phyloP scores from a whole-genome alignment of 75 land plant species.

The Selaginella tamariscina region DNA sequence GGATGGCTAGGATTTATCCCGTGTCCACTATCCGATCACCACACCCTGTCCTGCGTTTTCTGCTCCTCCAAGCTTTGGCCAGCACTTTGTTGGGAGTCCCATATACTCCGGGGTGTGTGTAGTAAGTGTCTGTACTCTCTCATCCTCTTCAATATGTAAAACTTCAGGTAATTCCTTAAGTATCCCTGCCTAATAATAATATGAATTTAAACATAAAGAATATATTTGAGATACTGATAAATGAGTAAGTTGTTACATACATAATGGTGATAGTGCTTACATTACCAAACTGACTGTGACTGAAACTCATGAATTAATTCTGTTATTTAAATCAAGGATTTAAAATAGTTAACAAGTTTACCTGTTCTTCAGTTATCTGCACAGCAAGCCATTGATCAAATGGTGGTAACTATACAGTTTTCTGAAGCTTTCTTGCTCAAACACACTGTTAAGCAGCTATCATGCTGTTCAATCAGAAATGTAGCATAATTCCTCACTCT shows the following conservation, averaged over 20 bases:
- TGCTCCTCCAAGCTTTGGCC: conserved; percentile 38
- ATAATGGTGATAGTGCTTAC: no score
- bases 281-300: no score
- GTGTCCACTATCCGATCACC: conserved; percentile 68
- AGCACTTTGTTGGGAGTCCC: conserved; percentile 39
- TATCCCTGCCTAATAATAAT: conserved; percentile 28
- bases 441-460: conserved; percentile 34
- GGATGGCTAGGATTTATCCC: conserved; percentile 55
- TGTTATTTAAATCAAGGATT: background rate
- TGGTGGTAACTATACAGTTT: conserved; percentile 19
- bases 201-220: background rate
- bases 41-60: conserved; percentile 59
- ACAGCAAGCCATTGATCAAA: conserved; percentile 3
- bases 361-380: conserved; percentile 42
- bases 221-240: no score
- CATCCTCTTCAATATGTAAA: conserved; percentile 43
- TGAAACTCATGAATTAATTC: background rate
- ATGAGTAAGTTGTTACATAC: no score
- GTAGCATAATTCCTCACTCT: conserved; percentile 18
- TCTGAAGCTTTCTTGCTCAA: conserved; percentile 32
- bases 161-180: conserved; percentile 29
- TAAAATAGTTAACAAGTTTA: background rate
- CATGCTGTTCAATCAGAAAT: conserved; percentile 33
- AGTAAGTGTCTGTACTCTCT: conserved; percentile 41
- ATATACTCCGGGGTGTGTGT: conserved; percentile 59